Evolutionary conservation across 768 basidiomycete species (phyloP).

Genomic region (Favolaschia claudopus): DNA sequence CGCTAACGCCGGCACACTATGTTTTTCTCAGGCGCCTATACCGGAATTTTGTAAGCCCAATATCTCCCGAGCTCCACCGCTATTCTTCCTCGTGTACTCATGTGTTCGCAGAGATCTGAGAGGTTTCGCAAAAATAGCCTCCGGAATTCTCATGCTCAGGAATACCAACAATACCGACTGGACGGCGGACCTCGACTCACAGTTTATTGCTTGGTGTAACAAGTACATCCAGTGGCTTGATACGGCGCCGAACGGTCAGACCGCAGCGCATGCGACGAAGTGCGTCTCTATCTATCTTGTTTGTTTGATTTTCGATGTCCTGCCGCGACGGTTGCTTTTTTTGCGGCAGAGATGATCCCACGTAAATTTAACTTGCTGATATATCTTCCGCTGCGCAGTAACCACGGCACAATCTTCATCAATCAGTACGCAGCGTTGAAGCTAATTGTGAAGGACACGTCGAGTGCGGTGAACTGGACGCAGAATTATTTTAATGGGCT

Average conservation of each 20-base stretch:
- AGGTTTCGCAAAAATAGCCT: slow-evolving; percentile 62
- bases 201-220: slow-evolving; percentile 58
- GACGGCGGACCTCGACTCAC: slow-evolving; percentile 58
- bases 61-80: slow-evolving; percentile 1
- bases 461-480: slow-evolving; percentile 56
- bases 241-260: slow-evolving; percentile 51
- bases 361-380: no score
- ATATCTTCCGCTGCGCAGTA: slow-evolving; percentile 46
- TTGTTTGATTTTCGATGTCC: no score
- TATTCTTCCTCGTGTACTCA: not conserved
- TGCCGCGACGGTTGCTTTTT: not conserved
- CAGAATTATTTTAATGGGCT: slow-evolving; percentile 57
- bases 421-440: slow-evolving; percentile 67
- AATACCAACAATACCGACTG: slow-evolving; percentile 56
- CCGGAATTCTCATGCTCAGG: slow-evolving; percentile 61
- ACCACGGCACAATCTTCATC: slow-evolving; percentile 71
- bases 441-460: slow-evolving; percentile 56
- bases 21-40: slow-evolving; percentile 31
- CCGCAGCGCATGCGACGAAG: slow-evolving; percentile 58
- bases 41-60: slow-evolving; percentile 64
- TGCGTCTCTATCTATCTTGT: slow-evolving; percentile 33
- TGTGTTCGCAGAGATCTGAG: slow-evolving; percentile 56
- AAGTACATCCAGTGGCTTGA: slow-evolving; percentile 65
- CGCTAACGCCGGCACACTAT: not conserved
- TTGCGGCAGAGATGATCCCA: not conserved